Percentiles rank a stretch among this genome's conserved stretches.
Conservation (phyloP, 1,284 basidiomycete species). For the Trichosporon faecale region DNA sequence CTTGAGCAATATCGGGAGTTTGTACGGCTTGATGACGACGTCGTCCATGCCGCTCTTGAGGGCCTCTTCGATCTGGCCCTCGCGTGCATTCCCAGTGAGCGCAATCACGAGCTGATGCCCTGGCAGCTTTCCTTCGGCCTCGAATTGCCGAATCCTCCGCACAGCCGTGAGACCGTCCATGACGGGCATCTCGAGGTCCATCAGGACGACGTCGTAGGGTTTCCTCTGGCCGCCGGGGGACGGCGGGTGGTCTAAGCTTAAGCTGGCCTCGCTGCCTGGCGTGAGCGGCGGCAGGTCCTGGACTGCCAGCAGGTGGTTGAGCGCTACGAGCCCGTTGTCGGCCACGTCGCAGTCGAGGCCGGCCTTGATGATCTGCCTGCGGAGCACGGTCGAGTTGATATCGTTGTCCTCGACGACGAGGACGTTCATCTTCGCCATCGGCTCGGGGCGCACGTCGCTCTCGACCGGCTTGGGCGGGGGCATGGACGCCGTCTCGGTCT, state of each 20-base stretch:
- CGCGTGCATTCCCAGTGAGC: constrained; percentile 45
- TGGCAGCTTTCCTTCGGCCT: constrained; percentile 32
- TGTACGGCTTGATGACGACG: constrained; percentile 34
- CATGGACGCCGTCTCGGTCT: constrained; percentile 26
- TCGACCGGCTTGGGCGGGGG: not conserved
- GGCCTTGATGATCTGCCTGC: constrained; percentile 50
- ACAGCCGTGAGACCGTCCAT: constrained; percentile 50
- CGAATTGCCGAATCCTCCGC: constrained; percentile 35
- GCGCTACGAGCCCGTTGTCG: constrained; percentile 51
- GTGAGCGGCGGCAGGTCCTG: not conserved
- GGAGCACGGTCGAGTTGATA: constrained; percentile 54
- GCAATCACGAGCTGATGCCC: constrained; percentile 42
- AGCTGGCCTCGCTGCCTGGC: not conserved
- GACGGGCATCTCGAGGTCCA: constrained; percentile 43
- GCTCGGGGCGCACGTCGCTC: not conserved
- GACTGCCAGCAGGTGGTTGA: constrained; percentile 26
- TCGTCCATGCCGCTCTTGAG: constrained; percentile 33
- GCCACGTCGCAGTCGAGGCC: constrained; percentile 46
- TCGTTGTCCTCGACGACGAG: constrained; percentile 53
- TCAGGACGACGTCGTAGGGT: constrained; percentile 31
- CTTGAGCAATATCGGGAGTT: constrained; percentile 36
- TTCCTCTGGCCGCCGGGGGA: not conserved
- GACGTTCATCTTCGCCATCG: constrained; percentile 25
- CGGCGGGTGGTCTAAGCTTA: not conserved
- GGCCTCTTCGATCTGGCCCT: constrained; percentile 42